Evolutionary conservation across 768 basidiomycete genomes (phyloP).

Genomic region (Amanita muscaria): DNA sequence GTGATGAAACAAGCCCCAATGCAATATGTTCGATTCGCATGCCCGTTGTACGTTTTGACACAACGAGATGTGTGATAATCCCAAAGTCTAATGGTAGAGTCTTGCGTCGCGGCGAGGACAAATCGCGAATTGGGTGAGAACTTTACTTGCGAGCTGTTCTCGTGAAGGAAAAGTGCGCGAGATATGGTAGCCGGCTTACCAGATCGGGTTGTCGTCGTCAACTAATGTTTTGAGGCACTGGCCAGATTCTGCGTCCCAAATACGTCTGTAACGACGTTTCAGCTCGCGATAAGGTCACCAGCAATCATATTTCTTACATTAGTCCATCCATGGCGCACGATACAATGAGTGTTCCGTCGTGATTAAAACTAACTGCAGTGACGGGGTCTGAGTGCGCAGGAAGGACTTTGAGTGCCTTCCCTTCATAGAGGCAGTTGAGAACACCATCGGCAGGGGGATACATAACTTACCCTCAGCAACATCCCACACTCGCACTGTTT

Average conservation of each 20-base stretch:
- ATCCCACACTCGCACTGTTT: conserved; percentile 97
- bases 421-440: conserved; percentile 28
- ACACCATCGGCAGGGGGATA: background rate
- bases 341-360: conserved; percentile 90
- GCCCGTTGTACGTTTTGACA: conserved; percentile 88
- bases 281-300: background rate
- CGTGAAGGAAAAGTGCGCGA: background rate
- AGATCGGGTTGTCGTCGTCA: conserved; percentile 93
- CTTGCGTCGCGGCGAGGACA: conserved; percentile 86
- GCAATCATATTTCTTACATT: conserved; percentile 52
- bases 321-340: conserved; percentile 96
- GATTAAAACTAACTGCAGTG: conserved; percentile 88
- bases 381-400: conserved; percentile 98
- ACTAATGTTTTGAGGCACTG: conserved; percentile 97
- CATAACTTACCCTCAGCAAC: conserved; percentile 67
- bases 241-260: conserved; percentile 96
- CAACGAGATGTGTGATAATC: conserved; percentile 86
- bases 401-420: conserved; percentile 75
- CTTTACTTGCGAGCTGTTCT: conserved; percentile 66
- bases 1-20: conserved; percentile 59
- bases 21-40: conserved; percentile 80
- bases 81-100: conserved; percentile 92
- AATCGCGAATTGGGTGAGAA: conserved; percentile 92
- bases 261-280: conserved; percentile 47
- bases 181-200: conserved; percentile 32